Evolutionary conservation across 129 eudicot genomes (phyloP), one percentile per base, ranked within the genome.

Genomic region (Rutidosis leptorrhynchoides): DNA sequence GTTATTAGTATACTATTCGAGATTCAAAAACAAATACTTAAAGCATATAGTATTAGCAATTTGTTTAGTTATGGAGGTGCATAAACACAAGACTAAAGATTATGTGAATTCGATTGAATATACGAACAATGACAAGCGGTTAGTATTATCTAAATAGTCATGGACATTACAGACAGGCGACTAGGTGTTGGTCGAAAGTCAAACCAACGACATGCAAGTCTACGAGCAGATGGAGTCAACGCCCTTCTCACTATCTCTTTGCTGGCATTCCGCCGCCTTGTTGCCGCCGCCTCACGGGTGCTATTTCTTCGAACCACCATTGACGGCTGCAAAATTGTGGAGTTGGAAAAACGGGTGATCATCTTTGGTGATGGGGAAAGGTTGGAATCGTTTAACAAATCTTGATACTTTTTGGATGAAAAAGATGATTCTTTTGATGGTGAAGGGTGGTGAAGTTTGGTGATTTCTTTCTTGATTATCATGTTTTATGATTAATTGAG

Each of bases 181-280:
- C 88, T 85, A 0, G 94, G 95, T 1, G 76, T 85, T n/a, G 95
- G 96, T 69, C 63, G 78, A 71, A 89, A 89, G 72, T 83, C 72
- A 70, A 69, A 68, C 95, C 96, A 89, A 65, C 96, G 71, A 86
- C 69, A 64, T 53, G 65, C 78, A 29, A 72, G 76, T 67, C 81
- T 75, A 14, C 74, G 73, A 15, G 57, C 59, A 15, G 88, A 88
- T 10, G 95, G 86, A 25, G 76, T 74, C 78, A 89, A 69, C 35
- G 94, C 95, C 83, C 96, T 79, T 74, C 73, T 83, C 61, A 77
- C 63, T 19, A 80, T 69, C 84, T 82, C 95, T 33, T 70, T 83
- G 35, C 77, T 76, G 2, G 79, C 87, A 26, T 68, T 83, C 14
- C 72, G 80, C 35, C 81, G 72, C 67, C 77, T 53, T 4, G 63